phyloP scores from a whole-genome alignment of 257 asterid species.

The Verbascum thapsus region DNA sequence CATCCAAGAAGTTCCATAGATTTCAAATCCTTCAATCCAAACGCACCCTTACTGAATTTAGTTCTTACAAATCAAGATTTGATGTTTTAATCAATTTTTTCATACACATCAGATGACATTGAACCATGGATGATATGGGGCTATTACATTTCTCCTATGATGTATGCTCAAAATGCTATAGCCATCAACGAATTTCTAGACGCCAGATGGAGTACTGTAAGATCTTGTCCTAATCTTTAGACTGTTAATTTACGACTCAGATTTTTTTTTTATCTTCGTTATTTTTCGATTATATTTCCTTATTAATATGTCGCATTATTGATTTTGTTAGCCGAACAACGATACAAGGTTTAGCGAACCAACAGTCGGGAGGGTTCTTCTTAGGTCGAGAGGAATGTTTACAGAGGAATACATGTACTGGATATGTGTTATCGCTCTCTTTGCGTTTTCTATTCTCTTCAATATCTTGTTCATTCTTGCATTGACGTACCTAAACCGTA shows the following conservation, averaged over 20 bases:
- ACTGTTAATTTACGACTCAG: not conserved
- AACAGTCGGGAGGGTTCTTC: conserved; percentile 92
- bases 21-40: no score
- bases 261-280: not conserved
- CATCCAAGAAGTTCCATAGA: no score
- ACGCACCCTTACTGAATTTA: no score
- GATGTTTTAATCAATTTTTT: conserved; percentile 6
- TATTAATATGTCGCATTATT: conserved; percentile 13
- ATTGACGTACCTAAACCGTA: conserved; percentile 74
- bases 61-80: not conserved
- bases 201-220: conserved; percentile 82
- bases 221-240: conserved; percentile 29
- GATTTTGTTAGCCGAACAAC: conserved; percentile 54
- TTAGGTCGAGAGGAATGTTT: conserved; percentile 83
- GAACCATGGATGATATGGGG: conserved; percentile 90
- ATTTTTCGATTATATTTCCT: conserved; percentile 14
- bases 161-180: conserved; percentile 85
- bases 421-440: conserved; percentile 76
- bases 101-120: conserved; percentile 60
- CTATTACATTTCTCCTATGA: conserved; percentile 77
- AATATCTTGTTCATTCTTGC: conserved; percentile 70
- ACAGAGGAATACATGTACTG: conserved; percentile 76
- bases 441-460: conserved; percentile 83
- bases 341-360: conserved; percentile 55
- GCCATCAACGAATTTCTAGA: conserved; percentile 84